Evolutionary conservation across 2,329 filamentous ascomycete genomes (phyloP).

Genomic region (Fusarium coicis): DNA sequence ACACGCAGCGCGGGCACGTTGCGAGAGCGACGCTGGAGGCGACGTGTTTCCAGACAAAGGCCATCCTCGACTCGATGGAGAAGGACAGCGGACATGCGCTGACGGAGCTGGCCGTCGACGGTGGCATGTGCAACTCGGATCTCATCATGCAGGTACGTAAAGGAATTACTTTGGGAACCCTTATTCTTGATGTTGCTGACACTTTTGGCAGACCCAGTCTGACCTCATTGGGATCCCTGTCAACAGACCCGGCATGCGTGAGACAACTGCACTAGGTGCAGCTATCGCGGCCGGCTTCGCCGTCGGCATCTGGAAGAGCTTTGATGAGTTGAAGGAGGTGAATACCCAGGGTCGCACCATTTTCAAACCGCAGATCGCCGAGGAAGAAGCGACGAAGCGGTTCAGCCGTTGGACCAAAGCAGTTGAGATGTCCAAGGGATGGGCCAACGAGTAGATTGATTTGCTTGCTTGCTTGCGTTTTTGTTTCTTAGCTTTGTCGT

Average conservation of each 20-base stretch:
- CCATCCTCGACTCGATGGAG: constrained; percentile 83
- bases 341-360: constrained; percentile 75
- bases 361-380: constrained; percentile 74
- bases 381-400: constrained; percentile 68
- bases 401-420: constrained; percentile 81
- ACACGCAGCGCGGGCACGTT: constrained; percentile 80
- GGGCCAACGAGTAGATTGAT: constrained; percentile 57
- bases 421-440: constrained; percentile 82
- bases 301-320: constrained; percentile 77
- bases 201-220: constrained; percentile 70
- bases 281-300: constrained; percentile 87
- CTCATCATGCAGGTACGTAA: constrained; percentile 75
- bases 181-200: not conserved
- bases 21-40: constrained; percentile 83
- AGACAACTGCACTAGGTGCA: constrained; percentile 84
- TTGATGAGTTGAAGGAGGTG: constrained; percentile 76
- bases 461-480: not conserved
- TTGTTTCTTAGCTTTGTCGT: not conserved
- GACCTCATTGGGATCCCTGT: constrained; percentile 84
- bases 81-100: constrained; percentile 80
- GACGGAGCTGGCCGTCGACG: constrained; percentile 81
- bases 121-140: constrained; percentile 84
- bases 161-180: not conserved
- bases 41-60: constrained; percentile 85
- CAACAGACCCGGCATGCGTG: constrained; percentile 81